These are phyloP conservation scores for Dactylis glomerata DNA, from an alignment of 176 grass and related monocot genomes.

Conservation along the genomic window DNA sequence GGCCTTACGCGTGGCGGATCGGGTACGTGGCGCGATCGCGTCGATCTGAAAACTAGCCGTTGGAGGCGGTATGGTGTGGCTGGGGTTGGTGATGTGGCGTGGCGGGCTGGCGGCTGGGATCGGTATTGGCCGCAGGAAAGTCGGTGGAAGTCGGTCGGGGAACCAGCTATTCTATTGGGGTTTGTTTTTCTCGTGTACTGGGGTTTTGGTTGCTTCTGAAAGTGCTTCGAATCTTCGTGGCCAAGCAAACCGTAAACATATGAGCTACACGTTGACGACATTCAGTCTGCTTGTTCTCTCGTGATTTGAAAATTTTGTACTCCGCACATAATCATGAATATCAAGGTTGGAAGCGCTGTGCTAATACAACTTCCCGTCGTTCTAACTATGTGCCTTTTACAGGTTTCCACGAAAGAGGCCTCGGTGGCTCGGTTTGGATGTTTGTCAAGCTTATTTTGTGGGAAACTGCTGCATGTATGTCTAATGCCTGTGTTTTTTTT, in stretches of 20 bases:
- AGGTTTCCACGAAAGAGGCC: no score
- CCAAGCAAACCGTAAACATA: not conserved
- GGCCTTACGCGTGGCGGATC: not conserved
- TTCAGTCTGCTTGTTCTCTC: not conserved
- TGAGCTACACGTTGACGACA: not conserved
- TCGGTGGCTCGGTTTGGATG: no score
- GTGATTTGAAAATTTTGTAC: not conserved
- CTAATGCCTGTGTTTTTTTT: no score
- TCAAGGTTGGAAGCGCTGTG: no score
- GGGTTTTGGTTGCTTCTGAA: not conserved
- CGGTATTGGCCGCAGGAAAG: not conserved
- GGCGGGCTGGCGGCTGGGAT: conserved; percentile 14
- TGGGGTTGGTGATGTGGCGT: conserved; percentile 35
- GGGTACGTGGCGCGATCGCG: conserved; percentile 34
- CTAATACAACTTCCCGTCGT: no score
- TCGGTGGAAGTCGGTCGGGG: conserved; percentile 37
- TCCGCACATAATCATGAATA: no score
- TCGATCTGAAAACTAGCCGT: conserved; percentile 29
- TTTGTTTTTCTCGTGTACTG: not conserved
- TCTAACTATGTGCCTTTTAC: no score
- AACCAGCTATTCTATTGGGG: not conserved
- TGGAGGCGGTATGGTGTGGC: conserved; percentile 13
- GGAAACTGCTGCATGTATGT: no score
- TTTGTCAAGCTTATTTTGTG: no score
- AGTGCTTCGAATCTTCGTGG: not conserved